phyloP scores from a whole-genome alignment of 2,329 filamentous ascomycete species.

The Cercospora citrullina region DNA sequence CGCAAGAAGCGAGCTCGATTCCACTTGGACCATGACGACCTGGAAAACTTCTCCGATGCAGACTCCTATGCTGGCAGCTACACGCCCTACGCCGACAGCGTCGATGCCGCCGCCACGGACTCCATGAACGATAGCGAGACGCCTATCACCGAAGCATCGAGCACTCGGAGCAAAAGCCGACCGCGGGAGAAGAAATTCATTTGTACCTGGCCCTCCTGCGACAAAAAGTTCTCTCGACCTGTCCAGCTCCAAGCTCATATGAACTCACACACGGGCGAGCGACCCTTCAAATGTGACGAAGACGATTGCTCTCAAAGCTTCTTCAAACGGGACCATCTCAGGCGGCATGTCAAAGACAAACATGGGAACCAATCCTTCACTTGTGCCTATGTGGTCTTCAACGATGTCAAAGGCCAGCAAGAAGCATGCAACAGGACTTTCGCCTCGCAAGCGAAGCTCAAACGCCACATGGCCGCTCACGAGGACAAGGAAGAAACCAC shows the following conservation, averaged over 20 bases:
- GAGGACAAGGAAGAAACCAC: constrained; percentile 63
- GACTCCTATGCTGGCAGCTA: constrained; percentile 14
- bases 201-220: constrained; percentile 73
- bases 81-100: constrained; percentile 17
- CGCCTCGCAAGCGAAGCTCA: constrained; percentile 73
- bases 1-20: constrained; percentile 19
- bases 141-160: constrained; percentile 27
- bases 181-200: constrained; percentile 70
- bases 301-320: constrained; percentile 78
- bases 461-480: constrained; percentile 76
- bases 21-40: constrained; percentile 6
- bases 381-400: constrained; percentile 57
- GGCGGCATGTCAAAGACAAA: constrained; percentile 78
- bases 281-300: constrained; percentile 72
- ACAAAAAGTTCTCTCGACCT: constrained; percentile 84
- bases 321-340: constrained; percentile 80
- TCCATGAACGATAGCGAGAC: constrained; percentile 25
- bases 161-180: constrained; percentile 25
- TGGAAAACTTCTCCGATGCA: constrained; percentile 16
- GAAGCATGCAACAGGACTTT: constrained; percentile 77
- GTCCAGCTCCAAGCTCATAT: constrained; percentile 77
- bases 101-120: constrained; percentile 14
- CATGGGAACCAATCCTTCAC: constrained; percentile 72
- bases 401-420: constrained; percentile 21
- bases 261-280: constrained; percentile 80